Evolutionary conservation across 331 rosid genomes (phyloP).

Genomic region (Rhamnella rubrinervis): DNA sequence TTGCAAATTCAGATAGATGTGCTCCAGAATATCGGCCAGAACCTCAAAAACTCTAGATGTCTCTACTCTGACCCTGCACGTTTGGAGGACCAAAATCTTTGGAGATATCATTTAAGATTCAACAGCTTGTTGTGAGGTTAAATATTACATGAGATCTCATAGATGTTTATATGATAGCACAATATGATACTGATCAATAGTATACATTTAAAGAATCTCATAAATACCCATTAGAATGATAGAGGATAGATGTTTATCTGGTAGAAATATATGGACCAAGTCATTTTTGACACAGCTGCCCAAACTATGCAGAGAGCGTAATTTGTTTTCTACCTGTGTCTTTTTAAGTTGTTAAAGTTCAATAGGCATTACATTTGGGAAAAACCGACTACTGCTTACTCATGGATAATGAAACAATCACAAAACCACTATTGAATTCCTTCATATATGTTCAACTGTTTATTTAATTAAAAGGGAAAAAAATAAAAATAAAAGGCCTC

Average conservation of each 20-base stretch:
- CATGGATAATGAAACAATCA: background rate
- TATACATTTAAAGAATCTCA: no score
- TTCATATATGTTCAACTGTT: no score
- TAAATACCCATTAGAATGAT: no score
- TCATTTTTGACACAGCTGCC: no score
- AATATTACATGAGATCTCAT: background rate
- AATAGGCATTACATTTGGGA: background rate
- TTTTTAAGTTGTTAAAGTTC: background rate
- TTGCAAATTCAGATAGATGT: conserved; percentile 53
- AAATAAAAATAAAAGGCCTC: no score
- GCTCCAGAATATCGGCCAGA: conserved; percentile 53
- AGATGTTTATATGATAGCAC: background rate
- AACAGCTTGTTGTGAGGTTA: background rate
- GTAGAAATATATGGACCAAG: no score
- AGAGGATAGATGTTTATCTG: no score
- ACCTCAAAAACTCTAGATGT: conserved; percentile 48
- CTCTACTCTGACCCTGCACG: conserved; percentile 43
- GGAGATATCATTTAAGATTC: background rate
- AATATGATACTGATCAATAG: no score
- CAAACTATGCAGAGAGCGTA: no score
- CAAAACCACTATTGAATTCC: background rate
- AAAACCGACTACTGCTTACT: background rate
- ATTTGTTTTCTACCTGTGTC: no score
- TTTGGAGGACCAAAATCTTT: conserved; percentile 9
- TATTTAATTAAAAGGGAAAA: no score